Conservation (phyloP, 352 stramenopile species). For the Phytophthora crassamura region DNA sequence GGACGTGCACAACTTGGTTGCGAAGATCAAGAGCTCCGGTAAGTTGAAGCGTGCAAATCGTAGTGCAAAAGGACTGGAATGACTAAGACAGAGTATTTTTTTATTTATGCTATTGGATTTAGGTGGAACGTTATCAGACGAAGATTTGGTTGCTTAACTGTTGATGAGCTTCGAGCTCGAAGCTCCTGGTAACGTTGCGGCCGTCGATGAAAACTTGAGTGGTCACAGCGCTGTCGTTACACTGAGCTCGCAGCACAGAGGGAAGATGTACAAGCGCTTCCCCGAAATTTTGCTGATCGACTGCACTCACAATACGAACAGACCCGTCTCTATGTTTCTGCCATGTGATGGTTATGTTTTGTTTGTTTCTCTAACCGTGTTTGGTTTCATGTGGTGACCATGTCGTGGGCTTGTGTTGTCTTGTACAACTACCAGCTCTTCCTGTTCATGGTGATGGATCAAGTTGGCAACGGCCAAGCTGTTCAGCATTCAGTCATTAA, state of each 20-base stretch:
- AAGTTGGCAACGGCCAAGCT: slow-evolving; percentile 9
- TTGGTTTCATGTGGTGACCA: slow-evolving; percentile 2
- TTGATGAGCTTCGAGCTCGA: slow-evolving; percentile 6
- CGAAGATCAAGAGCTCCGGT: slow-evolving; percentile 17
- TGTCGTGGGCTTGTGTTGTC: slow-evolving; percentile 8
- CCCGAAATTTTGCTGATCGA: slow-evolving; percentile 15
- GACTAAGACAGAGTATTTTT: too few species aligned
- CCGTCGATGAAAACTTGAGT: background rate
- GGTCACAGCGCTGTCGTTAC: slow-evolving; percentile 3
- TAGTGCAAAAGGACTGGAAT: background rate
- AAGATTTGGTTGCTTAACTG: slow-evolving; percentile 16
- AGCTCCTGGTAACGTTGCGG: background rate
- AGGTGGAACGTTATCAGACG: background rate
- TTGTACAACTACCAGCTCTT: too few species aligned
- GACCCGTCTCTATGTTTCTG: background rate
- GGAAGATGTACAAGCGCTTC: slow-evolving; percentile 10
- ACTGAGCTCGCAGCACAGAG: slow-evolving; percentile 5
- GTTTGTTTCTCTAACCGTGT: background rate
- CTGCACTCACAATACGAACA: slow-evolving; percentile 25
- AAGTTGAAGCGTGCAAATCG: background rate
- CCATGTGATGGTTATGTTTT: background rate
- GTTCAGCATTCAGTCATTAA: slow-evolving; percentile 11
- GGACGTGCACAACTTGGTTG: slow-evolving; percentile 13
- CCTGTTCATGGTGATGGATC: slow-evolving; percentile 15
- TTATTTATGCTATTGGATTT: too few species aligned